Conservation (phyloP, 768 basidiomycete genomes). For the Tricholoma matsutake region DNA sequence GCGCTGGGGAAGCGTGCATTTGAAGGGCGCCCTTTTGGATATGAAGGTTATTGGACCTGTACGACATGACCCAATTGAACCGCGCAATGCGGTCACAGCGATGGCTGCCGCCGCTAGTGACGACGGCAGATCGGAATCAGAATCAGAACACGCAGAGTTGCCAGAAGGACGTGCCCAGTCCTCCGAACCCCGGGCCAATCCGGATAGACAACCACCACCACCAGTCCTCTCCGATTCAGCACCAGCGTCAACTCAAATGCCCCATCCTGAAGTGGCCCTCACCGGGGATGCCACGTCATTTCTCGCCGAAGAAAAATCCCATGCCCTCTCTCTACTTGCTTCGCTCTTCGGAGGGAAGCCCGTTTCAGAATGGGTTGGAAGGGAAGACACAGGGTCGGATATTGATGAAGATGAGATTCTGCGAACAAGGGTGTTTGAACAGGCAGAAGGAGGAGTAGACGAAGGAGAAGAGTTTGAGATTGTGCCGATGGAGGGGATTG, state of each 20-base stretch:
- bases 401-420: conserved; percentile 40
- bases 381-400: conserved; percentile 57
- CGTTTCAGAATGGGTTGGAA: conserved; percentile 56
- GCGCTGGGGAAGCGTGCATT: conserved; percentile 66
- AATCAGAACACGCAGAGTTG: neutral
- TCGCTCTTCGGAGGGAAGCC: conserved; percentile 49
- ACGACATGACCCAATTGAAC: conserved; percentile 1
- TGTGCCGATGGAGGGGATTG: conserved; percentile 26
- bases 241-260: neutral
- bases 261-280: conserved; percentile 1
- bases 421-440: conserved; percentile 19
- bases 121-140: conserved; percentile 13
- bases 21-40: conserved; percentile 69
- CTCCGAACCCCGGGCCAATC: neutral
- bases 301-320: conserved; percentile 36
- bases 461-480: conserved; percentile 31
- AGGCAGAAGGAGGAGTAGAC: conserved; percentile 15
- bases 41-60: conserved; percentile 28
- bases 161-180: conserved; percentile 3
- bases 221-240: neutral
- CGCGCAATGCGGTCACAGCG: conserved; percentile 12
- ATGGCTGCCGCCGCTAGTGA: conserved; percentile 15
- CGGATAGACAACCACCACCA: neutral
- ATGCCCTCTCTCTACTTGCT: conserved; percentile 45
- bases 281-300: conserved; percentile 30